A percentile compares a stretch with the other conserved stretches of the same genome.
Evolutionary conservation across 768 basidiomycete genomes (phyloP).

Genomic region (Mycena leptocephala): DNA sequence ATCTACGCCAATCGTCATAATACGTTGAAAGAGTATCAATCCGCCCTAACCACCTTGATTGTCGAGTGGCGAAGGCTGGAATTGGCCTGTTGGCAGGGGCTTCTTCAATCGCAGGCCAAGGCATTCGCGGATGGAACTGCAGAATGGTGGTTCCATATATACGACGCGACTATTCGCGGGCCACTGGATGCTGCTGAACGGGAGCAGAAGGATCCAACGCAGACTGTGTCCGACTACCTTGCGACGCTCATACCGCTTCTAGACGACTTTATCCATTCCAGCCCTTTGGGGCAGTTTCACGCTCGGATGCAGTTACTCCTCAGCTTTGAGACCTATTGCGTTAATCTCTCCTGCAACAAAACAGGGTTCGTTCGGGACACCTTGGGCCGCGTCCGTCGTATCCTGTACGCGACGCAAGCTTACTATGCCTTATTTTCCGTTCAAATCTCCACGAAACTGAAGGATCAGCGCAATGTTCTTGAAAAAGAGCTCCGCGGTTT

Average conservation of each 20-base stretch:
- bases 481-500: constrained; percentile 89
- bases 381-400: constrained; percentile 66
- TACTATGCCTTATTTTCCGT: constrained; percentile 78
- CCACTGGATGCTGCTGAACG: constrained; percentile 64
- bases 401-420: constrained; percentile 73
- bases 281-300: constrained; percentile 89
- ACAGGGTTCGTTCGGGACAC: constrained; percentile 44
- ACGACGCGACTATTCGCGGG: constrained; percentile 83
- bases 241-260: constrained; percentile 81
- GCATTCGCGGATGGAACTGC: constrained; percentile 65
- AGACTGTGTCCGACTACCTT: constrained; percentile 68
- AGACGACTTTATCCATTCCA: constrained; percentile 82
- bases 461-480: constrained; percentile 69
- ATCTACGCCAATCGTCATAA: constrained; percentile 95
- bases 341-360: constrained; percentile 53
- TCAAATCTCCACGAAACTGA: constrained; percentile 64
- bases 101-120: constrained; percentile 81
- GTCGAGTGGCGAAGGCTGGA: constrained; percentile 94
- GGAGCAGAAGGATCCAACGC: constrained; percentile 47
- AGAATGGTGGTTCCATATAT: constrained; percentile 94
- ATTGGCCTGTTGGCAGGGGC: constrained; percentile 86
- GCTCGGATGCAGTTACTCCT: constrained; percentile 77
- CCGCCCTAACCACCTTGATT: constrained; percentile 78
- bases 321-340: constrained; percentile 75
- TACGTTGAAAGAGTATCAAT: constrained; percentile 78